A percentile compares a stretch with the other conserved stretches of the same genome.
Conservation (phyloP, 108 stramenopile species). For the Skeletonema menzelii region DNA sequence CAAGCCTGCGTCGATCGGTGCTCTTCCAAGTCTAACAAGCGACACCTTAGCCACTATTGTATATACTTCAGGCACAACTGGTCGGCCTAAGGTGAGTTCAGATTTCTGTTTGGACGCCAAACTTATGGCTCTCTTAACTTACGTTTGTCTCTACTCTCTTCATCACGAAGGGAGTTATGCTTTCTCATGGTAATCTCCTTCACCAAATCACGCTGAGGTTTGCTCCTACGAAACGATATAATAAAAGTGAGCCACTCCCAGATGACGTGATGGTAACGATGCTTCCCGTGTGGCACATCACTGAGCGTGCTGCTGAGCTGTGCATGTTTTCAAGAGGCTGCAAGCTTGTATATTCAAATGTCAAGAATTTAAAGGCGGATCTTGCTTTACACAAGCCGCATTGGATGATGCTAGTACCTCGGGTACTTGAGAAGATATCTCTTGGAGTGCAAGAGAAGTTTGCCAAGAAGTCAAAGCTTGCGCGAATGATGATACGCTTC, state of each 20-base stretch:
- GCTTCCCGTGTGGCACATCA: slow-evolving; percentile 42
- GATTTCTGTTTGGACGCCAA: too few relatives aligned
- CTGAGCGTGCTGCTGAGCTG: slow-evolving; percentile 37
- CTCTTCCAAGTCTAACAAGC: slow-evolving; percentile 27
- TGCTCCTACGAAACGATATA: slow-evolving; percentile 23
- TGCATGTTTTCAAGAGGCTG: slow-evolving; percentile 28
- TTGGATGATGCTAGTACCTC: slow-evolving; percentile 56
- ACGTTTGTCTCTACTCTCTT: too few relatives aligned
- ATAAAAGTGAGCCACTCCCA: slow-evolving; percentile 27
- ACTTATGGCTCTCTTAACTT: too few relatives aligned
- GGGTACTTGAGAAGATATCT: slow-evolving; percentile 49
- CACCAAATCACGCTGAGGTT: slow-evolving; percentile 29
- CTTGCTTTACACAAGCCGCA: slow-evolving; percentile 56
- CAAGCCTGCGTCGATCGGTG: neutral
- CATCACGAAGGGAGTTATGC: slow-evolving; percentile 69
- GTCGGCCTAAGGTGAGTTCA: too few relatives aligned
- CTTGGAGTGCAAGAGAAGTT: slow-evolving; percentile 52
- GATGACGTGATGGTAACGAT: slow-evolving; percentile 35
- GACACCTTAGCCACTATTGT: slow-evolving; percentile 62
- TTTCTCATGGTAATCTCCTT: slow-evolving; percentile 64
- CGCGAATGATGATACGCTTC: slow-evolving; percentile 16
- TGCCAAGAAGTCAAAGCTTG: slow-evolving; percentile 18
- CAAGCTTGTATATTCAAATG: slow-evolving; percentile 47
- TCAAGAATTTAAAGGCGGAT: slow-evolving; percentile 56
- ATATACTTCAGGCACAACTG: slow-evolving; percentile 75